These are phyloP conservation scores for Rhynchospora tenuis DNA, from an alignment of 176 grass and related monocot genomes.

Conservation along the genomic window DNA sequence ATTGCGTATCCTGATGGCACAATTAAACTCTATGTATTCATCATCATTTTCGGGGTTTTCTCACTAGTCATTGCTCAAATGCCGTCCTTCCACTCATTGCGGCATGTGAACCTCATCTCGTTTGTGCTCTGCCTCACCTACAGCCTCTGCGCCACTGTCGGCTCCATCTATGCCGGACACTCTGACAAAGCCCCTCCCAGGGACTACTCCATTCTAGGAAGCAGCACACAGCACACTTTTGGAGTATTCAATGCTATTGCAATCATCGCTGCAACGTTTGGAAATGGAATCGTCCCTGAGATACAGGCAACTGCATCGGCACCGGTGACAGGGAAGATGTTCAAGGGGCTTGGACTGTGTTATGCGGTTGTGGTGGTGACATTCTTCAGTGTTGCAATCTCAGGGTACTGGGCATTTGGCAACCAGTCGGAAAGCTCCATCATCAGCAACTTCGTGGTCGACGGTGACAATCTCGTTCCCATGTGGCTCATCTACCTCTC, in stretches of 20 bases:
- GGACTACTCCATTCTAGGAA: constrained; percentile 51
- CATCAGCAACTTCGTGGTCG: constrained; percentile 56
- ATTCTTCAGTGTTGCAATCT: constrained; percentile 79
- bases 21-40: constrained; percentile 65
- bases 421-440: constrained; percentile 46
- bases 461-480: constrained; percentile 41
- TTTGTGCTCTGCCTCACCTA: constrained; percentile 56
- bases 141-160: constrained; percentile 64
- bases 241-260: constrained; percentile 68
- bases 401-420: constrained; percentile 85
- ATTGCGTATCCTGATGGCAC: constrained; percentile 45
- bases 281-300: constrained; percentile 75
- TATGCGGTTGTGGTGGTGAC: constrained; percentile 57
- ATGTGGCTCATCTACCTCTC: constrained; percentile 47
- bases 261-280: constrained; percentile 69
- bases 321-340: constrained; percentile 81
- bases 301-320: constrained; percentile 44
- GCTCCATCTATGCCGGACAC: constrained; percentile 55
- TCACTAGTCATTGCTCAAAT: constrained; percentile 48
- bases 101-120: constrained; percentile 71
- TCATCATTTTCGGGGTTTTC: constrained; percentile 62
- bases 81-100: constrained; percentile 77
- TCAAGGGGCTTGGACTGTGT: constrained; percentile 66
- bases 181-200: constrained; percentile 29
- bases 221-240: constrained; percentile 33